A percentile compares a stretch with the other conserved stretches of the same genome.
Conservation (phyloP, 1,284 basidiomycete species). For the Trichosporon ovoides region DNA sequence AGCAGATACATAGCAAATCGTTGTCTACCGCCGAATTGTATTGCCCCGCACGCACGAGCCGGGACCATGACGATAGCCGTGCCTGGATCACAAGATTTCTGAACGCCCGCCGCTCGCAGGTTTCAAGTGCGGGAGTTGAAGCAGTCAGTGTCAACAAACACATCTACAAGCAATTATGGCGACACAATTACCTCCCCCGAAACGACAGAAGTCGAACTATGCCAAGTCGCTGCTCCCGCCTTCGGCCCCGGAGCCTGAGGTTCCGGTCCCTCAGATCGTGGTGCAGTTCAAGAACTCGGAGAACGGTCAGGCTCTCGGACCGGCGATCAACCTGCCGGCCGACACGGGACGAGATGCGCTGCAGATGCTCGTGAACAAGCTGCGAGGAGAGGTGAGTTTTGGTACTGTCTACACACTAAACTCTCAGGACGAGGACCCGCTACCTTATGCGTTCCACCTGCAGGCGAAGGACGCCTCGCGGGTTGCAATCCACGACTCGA, state of each 20-base stretch:
- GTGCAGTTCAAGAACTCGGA: slow-evolving; percentile 88
- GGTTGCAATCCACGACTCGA: slow-evolving; percentile 73
- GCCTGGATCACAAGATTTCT: slow-evolving; percentile 2
- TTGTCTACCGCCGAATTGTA: no score
- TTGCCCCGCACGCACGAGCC: no score
- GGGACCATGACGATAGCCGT: background rate
- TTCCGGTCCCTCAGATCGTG: slow-evolving; percentile 62
- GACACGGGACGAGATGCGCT: slow-evolving; percentile 77
- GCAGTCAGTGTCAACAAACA: background rate
- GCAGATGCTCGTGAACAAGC: slow-evolving; percentile 77
- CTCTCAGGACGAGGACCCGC: slow-evolving; percentile 70
- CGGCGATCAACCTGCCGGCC: slow-evolving; percentile 79
- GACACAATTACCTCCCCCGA: slow-evolving; percentile 74
- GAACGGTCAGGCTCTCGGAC: slow-evolving; percentile 71
- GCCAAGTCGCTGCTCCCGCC: slow-evolving; percentile 49
- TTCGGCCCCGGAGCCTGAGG: slow-evolving; percentile 54
- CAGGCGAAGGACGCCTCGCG: slow-evolving; percentile 54
- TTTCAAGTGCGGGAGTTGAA: background rate
- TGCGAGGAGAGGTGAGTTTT: slow-evolving; percentile 61
- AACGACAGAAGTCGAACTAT: slow-evolving; percentile 73
- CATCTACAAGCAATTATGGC: slow-evolving; percentile 57
- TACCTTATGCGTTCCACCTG: slow-evolving; percentile 84
- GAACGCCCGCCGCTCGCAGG: background rate
- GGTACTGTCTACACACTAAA: background rate
- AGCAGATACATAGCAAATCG: no score